Evolutionary conservation across 768 basidiomycete species (phyloP).

Genomic region (Dentipellis fragilis): DNA sequence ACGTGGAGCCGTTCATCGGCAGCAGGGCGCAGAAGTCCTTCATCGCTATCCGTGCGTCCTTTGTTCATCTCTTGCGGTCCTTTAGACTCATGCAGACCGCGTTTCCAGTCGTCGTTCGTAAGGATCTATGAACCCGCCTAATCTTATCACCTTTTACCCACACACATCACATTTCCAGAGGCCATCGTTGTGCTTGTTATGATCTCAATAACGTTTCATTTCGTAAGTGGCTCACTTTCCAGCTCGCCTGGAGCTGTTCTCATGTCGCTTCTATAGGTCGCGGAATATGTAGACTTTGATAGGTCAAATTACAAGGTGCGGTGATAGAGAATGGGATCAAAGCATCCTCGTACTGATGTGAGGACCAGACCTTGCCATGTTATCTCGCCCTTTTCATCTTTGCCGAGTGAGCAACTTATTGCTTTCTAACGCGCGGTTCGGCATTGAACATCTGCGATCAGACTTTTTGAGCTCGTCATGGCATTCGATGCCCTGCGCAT

Average conservation of each 20-base stretch:
- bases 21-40: conserved; percentile 68
- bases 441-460: conserved; percentile 19
- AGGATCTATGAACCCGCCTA: conserved; percentile 21
- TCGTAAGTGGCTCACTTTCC: conserved; percentile 30
- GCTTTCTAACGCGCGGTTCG: not conserved
- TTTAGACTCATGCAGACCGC: not conserved
- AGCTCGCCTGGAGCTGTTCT: not conserved
- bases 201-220: conserved; percentile 61
- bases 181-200: conserved; percentile 65
- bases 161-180: conserved; percentile 33
- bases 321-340: not conserved
- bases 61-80: not conserved
- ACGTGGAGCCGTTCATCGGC: conserved; percentile 55
- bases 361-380: conserved; percentile 61
- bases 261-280: conserved; percentile 31
- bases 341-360: conserved; percentile 1
- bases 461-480: conserved; percentile 72
- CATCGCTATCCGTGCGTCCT: conserved; percentile 25
- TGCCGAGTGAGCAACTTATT: conserved; percentile 49
- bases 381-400: conserved; percentile 78
- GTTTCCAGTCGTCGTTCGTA: conserved; percentile 44
- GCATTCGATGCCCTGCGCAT: conserved; percentile 74
- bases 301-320: conserved; percentile 44
- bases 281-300: conserved; percentile 33
- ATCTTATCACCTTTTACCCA: not conserved